These are phyloP conservation scores for Lupinus albus DNA, from an alignment of 306 rosid genomes.

Conservation along the genomic window DNA sequence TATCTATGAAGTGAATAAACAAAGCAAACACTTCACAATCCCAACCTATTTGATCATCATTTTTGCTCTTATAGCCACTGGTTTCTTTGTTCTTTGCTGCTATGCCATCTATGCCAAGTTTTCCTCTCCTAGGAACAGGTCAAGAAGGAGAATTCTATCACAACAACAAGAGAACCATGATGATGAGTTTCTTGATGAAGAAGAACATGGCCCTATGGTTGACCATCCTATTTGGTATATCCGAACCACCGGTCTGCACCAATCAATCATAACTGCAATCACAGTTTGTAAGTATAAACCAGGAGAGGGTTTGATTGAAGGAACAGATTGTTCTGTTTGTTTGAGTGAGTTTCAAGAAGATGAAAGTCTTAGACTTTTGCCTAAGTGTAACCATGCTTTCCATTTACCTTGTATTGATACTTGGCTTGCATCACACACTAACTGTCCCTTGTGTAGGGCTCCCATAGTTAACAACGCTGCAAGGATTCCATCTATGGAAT, in stretches of 20 bases:
- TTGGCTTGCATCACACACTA: conserved; percentile 88
- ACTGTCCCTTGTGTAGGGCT: conserved; percentile 88
- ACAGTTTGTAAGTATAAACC: conserved; percentile 59
- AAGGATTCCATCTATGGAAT: conserved; percentile 28
- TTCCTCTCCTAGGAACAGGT: conserved; percentile 25
- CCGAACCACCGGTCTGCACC: conserved; percentile 71
- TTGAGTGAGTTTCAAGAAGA: conserved; percentile 77
- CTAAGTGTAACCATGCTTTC: conserved; percentile 86
- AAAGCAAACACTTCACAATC: background rate
- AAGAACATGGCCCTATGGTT: conserved; percentile 52
- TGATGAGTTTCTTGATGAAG: conserved; percentile 49
- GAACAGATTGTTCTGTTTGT: conserved; percentile 83
- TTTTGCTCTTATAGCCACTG: conserved; percentile 34
- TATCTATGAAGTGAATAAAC: background rate
- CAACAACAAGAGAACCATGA: conserved; percentile 17
- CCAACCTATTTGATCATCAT: conserved; percentile 25
- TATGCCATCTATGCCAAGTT: conserved; percentile 54
- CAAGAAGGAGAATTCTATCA: conserved; percentile 25
- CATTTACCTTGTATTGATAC: conserved; percentile 85
- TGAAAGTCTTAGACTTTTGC: conserved; percentile 71
- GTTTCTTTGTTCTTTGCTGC: conserved; percentile 46
- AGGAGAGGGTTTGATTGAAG: conserved; percentile 75
- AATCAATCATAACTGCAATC: conserved; percentile 61
- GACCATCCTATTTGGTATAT: conserved; percentile 88
- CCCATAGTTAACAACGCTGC: conserved; percentile 48